These are phyloP conservation scores for Scorias spongiosa DNA, from an alignment of 2,329 filamentous ascomycete species.

Conservation along the genomic window DNA sequence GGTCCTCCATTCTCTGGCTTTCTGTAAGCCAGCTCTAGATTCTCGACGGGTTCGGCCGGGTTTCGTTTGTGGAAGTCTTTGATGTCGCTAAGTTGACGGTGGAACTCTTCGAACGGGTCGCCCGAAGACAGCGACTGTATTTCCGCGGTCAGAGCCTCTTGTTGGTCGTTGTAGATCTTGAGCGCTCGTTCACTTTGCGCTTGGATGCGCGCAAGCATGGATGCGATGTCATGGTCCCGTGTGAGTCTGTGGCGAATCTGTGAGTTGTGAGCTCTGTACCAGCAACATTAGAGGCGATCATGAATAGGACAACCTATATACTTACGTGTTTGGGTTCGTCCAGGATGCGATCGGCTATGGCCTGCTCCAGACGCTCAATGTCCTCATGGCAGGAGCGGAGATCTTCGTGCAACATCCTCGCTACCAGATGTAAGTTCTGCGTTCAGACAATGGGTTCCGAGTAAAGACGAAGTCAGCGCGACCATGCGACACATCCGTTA, in stretches of 20 bases:
- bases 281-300: conserved; percentile 1
- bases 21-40: conserved; percentile 85
- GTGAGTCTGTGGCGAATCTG: conserved; percentile 79
- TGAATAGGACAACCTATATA: conserved; percentile 7
- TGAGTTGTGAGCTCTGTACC: conserved; percentile 8
- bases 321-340: conserved; percentile 80
- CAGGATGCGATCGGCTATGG: conserved; percentile 71
- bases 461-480: no score
- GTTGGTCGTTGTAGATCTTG: conserved; percentile 68
- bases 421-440: no score
- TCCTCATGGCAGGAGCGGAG: conserved; percentile 92
- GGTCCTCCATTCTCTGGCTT: conserved; percentile 42
- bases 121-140: conserved; percentile 70
- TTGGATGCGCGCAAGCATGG: conserved; percentile 77
- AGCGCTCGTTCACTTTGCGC: conserved; percentile 68
- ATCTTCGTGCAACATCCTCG: conserved; percentile 69
- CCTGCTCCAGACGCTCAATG: conserved; percentile 87
- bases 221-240: conserved; percentile 79
- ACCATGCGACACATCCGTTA: no score
- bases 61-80: conserved; percentile 83
- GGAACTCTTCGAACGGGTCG: conserved; percentile 82
- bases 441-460: no score
- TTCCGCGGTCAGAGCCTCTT: conserved; percentile 58
- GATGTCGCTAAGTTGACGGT: conserved; percentile 65
- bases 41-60: conserved; percentile 88